Base-by-base conservation (phyloP, 2,329 filamentous ascomycete genomes). In the Ramularia collo-cygni region DNA sequence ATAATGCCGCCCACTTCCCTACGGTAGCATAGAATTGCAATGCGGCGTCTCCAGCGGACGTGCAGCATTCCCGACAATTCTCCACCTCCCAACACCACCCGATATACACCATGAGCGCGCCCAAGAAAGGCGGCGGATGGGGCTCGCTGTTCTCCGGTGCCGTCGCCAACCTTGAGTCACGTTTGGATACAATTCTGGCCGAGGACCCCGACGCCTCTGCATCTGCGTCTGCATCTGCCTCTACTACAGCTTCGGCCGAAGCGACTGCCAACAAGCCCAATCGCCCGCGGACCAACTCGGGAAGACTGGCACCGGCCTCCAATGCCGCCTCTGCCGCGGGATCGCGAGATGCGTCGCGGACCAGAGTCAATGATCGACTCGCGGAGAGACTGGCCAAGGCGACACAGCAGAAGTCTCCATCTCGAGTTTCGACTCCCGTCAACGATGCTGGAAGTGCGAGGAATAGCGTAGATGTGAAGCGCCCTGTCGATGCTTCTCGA, bases 141-240 rank as follows among this genome's bases (percentile, higher is more conserved):
- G 64, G 65, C 40, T 64, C 61, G 21, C 83, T 95, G 60, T 74
- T 95, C 44, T 85, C 88, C 50, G 86, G 90, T 64, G 89, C 90
- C 48, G 87, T 96, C 45, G 88, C 89, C 39, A 89, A 89, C 45
- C 84, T 98, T 42, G 92, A 98, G 67, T 93, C 89, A 44, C 81
- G 85, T 30, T 76, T 98, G 44, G 92, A 98, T 63, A 89, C 78
- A 35, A 94, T 98, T 43, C 75, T 98, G 45, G 80, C 87, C 38
- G 89, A 95, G 51, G 80, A 85, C 40, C 79, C 82, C 30, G 76
- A 77, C 34, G 62, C 64, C 21, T 64, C 65, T 36, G 68, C 65
- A 21, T 36, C 65, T 61, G 44, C 60, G 60, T 40, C 66, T 64
- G 42, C 52, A 62, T 13, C 56, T 26, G 38, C 44, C 7, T 15